A percentile compares a stretch with the other conserved stretches of the same genome.
phyloP scores from a whole-genome alignment of 306 rosid species.

The Ormosia emarginata region DNA sequence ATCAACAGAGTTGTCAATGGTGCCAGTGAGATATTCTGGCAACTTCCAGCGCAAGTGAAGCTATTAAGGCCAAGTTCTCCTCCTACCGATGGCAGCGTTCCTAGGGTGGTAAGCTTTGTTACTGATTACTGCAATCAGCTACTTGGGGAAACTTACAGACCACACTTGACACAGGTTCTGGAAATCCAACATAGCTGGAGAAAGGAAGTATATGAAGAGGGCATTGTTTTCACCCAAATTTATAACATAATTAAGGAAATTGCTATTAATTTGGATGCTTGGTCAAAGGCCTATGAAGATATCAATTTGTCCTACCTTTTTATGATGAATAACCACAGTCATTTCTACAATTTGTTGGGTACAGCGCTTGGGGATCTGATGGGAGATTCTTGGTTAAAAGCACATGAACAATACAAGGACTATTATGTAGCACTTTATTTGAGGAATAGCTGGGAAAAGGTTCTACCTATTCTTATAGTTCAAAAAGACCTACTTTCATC shows the following conservation, averaged over 20 bases:
- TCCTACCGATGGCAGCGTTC: slow-evolving; percentile 75
- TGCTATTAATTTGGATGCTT: slow-evolving; percentile 54
- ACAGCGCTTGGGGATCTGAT: slow-evolving; percentile 52
- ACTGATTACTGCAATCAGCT: slow-evolving; percentile 51
- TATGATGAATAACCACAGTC: slow-evolving; percentile 78
- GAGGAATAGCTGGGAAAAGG: slow-evolving; percentile 57
- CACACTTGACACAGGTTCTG: slow-evolving; percentile 48
- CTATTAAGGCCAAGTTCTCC: slow-evolving; percentile 60
- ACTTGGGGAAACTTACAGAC: slow-evolving; percentile 45
- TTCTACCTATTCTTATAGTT: slow-evolving; percentile 23
- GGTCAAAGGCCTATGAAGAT: slow-evolving; percentile 72
- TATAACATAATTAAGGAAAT: slow-evolving; percentile 45
- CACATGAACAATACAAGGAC: slow-evolving; percentile 78
- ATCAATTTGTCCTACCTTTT: slow-evolving; percentile 51
- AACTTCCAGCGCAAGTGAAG: slow-evolving; percentile 81
- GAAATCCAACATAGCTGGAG: slow-evolving; percentile 55
- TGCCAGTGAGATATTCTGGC: slow-evolving; percentile 62
- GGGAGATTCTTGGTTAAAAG: slow-evolving; percentile 73
- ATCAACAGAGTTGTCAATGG: slow-evolving; percentile 58
- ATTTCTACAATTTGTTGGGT: slow-evolving; percentile 47
- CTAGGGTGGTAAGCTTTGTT: slow-evolving; percentile 48
- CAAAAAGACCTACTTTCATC: slow-evolving; percentile 26
- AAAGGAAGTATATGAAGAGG: slow-evolving; percentile 30
- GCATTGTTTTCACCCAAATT: slow-evolving; percentile 32
- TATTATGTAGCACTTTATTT: slow-evolving; percentile 59